A percentile compares a stretch with the other conserved stretches of the same genome.
Conservation (phyloP, 2,329 filamentous ascomycete genomes). For the Ceratocystis huliohia region DNA sequence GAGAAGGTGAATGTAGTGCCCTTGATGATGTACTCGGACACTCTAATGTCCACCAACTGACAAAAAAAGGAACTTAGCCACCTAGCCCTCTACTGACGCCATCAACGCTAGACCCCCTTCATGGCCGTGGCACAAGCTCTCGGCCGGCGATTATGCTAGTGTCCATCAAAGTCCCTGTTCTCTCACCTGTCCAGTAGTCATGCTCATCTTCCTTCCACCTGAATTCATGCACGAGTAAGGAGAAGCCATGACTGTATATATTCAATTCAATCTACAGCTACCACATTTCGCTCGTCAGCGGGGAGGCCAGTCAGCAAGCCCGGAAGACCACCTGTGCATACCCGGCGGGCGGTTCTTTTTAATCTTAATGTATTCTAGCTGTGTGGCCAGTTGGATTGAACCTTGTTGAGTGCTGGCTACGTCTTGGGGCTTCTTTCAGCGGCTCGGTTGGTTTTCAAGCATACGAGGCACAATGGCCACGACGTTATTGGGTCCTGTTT, state of each 20-base stretch:
- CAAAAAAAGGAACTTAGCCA: background rate
- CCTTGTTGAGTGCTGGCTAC: too few relatives aligned
- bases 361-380: background rate
- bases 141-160: background rate
- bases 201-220: slow-evolving; percentile 5
- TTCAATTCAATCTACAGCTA: background rate
- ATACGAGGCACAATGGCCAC: background rate
- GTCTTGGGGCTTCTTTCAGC: background rate
- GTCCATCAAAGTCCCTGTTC: background rate
- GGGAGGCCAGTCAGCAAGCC: background rate
- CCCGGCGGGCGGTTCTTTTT: background rate
- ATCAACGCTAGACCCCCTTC: background rate
- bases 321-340: background rate
- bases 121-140: background rate
- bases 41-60: too few relatives aligned
- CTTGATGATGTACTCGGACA: background rate
- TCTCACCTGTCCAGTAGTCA: slow-evolving; percentile 4
- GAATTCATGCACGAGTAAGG: slow-evolving; percentile 4
- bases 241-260: background rate
- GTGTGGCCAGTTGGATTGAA: background rate
- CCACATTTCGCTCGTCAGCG: background rate
- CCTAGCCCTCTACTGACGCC: background rate
- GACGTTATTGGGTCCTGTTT: background rate
- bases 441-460: background rate
- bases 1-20: background rate